Conservation (phyloP, 257 asterid species). For the Hygrophila difformis region DNA sequence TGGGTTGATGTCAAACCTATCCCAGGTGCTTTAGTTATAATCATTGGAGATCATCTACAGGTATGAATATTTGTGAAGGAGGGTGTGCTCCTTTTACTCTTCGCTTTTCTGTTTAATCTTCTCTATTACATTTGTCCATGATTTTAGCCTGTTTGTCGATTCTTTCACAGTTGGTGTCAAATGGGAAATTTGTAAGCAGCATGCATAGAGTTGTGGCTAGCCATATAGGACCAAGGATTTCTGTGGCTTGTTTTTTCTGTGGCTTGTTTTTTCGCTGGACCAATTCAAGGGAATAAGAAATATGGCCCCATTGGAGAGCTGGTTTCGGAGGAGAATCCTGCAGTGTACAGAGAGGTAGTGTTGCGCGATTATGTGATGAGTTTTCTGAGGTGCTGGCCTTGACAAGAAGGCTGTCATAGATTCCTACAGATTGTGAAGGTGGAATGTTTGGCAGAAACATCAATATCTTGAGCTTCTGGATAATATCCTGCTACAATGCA, state of each 20-base stretch:
- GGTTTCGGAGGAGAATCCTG: constrained; percentile 34
- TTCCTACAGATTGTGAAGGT: too few relatives aligned
- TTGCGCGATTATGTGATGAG: too few relatives aligned
- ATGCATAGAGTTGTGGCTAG: constrained; percentile 36
- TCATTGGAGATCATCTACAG: constrained; percentile 33
- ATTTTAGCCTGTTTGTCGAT: not conserved
- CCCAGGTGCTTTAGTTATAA: constrained; percentile 20
- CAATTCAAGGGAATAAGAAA: constrained; percentile 3
- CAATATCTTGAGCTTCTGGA: too few relatives aligned
- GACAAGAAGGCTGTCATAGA: too few relatives aligned
- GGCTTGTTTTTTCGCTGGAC: constrained; percentile 19
- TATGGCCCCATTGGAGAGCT: constrained; percentile 43
- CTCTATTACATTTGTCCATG: too few relatives aligned
- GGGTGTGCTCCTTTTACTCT: not conserved
- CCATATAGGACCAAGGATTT: constrained; percentile 36
- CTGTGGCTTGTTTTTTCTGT: constrained; percentile 40
- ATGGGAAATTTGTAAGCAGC: constrained; percentile 31
- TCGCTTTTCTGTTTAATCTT: too few relatives aligned
- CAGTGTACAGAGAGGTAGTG: not conserved
- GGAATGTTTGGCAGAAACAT: too few relatives aligned
- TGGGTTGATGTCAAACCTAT: constrained; percentile 27
- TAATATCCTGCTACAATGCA: too few relatives aligned
- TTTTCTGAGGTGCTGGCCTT: too few relatives aligned
- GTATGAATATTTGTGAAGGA: too few relatives aligned
- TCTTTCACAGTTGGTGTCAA: constrained; percentile 27